These are phyloP conservation scores for Beauveria scarabaeidicola DNA, from an alignment of 2,329 filamentous ascomycete genomes.

Conservation along the genomic window DNA sequence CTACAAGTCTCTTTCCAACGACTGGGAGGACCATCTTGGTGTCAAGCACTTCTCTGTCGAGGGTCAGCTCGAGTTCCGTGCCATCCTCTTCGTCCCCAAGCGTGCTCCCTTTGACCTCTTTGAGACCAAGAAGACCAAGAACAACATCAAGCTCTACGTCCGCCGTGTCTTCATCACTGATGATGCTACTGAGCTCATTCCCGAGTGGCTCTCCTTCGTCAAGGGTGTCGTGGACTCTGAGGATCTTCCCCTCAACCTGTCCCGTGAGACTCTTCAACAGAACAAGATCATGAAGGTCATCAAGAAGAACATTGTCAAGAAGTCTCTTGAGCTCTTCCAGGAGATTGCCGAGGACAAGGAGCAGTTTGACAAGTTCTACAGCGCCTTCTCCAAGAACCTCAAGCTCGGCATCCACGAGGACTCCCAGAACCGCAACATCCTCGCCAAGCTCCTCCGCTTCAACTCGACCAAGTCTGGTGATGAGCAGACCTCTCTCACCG, in stretches of 20 bases:
- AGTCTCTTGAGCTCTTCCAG: conserved; percentile 97
- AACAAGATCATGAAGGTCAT: conserved; percentile 99
- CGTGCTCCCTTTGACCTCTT: conserved; percentile 98
- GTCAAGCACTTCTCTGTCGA: conserved; percentile 99
- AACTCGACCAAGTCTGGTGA: conserved; percentile 98
- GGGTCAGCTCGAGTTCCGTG: conserved; percentile 99
- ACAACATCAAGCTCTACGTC: conserved; percentile 99
- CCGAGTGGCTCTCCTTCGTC: conserved; percentile 98
- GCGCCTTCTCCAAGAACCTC: conserved; percentile 99
- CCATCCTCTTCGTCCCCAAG: conserved; percentile 99
- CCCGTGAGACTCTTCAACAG: conserved; percentile 99
- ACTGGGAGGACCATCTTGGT: conserved; percentile 98
- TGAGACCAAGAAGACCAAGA: conserved; percentile 99
- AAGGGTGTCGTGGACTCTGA: conserved; percentile 99
- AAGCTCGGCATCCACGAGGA: conserved; percentile 99
- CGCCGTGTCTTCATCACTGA: conserved; percentile 99
- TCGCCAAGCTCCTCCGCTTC: conserved; percentile 98
- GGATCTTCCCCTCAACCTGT: conserved; percentile 98
- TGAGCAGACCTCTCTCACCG: conserved; percentile 84
- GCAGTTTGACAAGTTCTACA: conserved; percentile 99
- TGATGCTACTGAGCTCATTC: conserved; percentile 96
- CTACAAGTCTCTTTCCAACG: conserved; percentile 99
- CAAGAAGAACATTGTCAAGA: conserved; percentile 99
- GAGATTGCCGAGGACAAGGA: conserved; percentile 99
- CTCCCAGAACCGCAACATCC: conserved; percentile 83